Base-by-base conservation (phyloP, 148 eudicot species). In the Vaccinium darrowii region DNA sequence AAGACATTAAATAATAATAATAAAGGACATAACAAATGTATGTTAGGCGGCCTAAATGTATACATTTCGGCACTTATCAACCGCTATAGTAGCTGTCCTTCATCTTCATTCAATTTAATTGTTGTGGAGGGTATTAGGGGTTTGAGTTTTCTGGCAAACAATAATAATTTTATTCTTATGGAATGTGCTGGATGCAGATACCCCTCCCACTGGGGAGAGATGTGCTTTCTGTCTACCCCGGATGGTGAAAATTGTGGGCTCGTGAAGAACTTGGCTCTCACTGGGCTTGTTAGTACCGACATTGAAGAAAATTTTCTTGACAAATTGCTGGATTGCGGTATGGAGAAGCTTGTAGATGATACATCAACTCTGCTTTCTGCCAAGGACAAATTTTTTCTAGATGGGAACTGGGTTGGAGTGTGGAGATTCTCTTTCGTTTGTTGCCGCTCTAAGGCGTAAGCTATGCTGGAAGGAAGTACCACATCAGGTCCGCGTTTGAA, bases 211-310 rank as follows among this genome's bases (percentile, higher is more conserved):
- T 97, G 99, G 98, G 99, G 99, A 85, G 93, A 89, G 84, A 78
- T 97, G 2, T 97, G 99, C 83, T 97, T 90, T 81, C 87, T 97
- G 72, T 91, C 99, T 36, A 97, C 99, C 54, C 94, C 99, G 5
- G 99, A 97, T 84, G 99, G 99, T 65, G 98, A 97, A 85, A 94
- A 97, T 84, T 97, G 98, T 79, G 99, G 99, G 84, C 95, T 97
- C 25, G 95, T 97, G 71, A 95, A 95, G 83, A 97, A 97, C 89
- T 86, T 97, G 74, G 99, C 98, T 39, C 86, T 93, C 81, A 87
- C 95, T 65, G 99, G 97, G 9, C 90, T 94, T 85, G 97, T 96
- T 78, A 94, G 97, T 84, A 86, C 93, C 30, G 78, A 77, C 33
- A 58, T 90, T 84, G 57, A 86, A 53, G 88, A 93, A 86, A 86